Base-by-base conservation (phyloP, 768 basidiomycete species). In the Imleria badia region DNA sequence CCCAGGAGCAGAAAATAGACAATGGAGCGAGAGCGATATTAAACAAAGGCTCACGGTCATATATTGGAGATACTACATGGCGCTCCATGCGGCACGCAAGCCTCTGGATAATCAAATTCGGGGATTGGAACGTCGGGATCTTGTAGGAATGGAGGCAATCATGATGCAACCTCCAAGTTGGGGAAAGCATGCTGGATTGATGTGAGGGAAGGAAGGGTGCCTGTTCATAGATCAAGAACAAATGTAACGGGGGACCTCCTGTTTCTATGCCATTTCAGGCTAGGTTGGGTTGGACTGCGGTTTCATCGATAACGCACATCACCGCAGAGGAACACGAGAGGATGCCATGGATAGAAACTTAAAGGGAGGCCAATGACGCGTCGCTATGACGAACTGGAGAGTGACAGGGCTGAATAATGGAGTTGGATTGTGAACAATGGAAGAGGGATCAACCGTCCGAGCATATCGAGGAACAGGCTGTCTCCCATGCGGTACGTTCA, bases 191-290 rank as follows among this genome's bases (percentile, higher is more conserved):
- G 46, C 30, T 19, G 46, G 29, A n/a, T 22, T 51, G 17, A 13
- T 26, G 23, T 47, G 35, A 52, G 57, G 45, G 52, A 35, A 46
- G 31, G 35, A 10, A 1, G 31, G 33, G 45, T 53, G 45, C 52
- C 46, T 60, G 43, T 49, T 41, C 40, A 52, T 48, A 15, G 36
- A 42, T 23, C 30, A 17, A 33, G 43, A 40, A 59, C 48, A 65
- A n/a, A 55, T 41, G 54, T 41, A 54, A 62, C 43, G 57, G 33
- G 48, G 39, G 42, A 39, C 53, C 31, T 38, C 51, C 36, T 53
- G 64, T 66, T 52, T 63, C 64, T 29, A 65, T 60, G 64, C 61
- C 48, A 46, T 48, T 63, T 66, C 34, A 7, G 51, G 55, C 3
- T 51, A 51, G 45, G 34, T n/a, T 53, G 42, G 34, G 33, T 20